phyloP scores from a whole-genome alignment of 2,329 filamentous ascomycete genomes.

The Monilinia aucupariae region DNA sequence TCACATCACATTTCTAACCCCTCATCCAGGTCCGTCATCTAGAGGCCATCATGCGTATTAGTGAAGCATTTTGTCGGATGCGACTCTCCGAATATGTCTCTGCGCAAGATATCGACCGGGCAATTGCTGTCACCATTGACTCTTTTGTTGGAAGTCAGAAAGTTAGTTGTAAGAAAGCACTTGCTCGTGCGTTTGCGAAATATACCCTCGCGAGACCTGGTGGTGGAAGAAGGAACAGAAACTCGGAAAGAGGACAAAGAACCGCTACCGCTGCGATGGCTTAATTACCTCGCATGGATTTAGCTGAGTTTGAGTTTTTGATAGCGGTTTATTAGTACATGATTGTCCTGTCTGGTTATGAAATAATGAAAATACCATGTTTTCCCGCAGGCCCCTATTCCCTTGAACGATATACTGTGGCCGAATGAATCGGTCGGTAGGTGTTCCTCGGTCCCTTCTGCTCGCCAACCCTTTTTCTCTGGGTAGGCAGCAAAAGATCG shows the following conservation, averaged over 20 bases:
- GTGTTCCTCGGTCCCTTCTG: background rate
- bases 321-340: background rate
- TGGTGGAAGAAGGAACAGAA: constrained; percentile 29
- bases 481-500: background rate
- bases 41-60: constrained; percentile 94
- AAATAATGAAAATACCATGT: constrained; percentile 13
- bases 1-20: background rate
- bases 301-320: constrained; percentile 3
- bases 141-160: constrained; percentile 96
- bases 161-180: constrained; percentile 93
- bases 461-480: background rate
- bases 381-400: background rate
- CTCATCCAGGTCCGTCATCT: constrained; percentile 77
- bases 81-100: constrained; percentile 94
- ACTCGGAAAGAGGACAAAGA: constrained; percentile 26
- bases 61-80: constrained; percentile 95
- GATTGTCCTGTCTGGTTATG: constrained; percentile 2
- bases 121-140: constrained; percentile 93
- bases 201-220: constrained; percentile 56
- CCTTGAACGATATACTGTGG: background rate
- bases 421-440: background rate
- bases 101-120: constrained; percentile 85
- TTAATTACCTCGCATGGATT: background rate
- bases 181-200: constrained; percentile 92
- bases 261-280: constrained; percentile 25